phyloP scores from a whole-genome alignment of 208 protist genomes.

The Naegleria lovaniensis region DNA sequence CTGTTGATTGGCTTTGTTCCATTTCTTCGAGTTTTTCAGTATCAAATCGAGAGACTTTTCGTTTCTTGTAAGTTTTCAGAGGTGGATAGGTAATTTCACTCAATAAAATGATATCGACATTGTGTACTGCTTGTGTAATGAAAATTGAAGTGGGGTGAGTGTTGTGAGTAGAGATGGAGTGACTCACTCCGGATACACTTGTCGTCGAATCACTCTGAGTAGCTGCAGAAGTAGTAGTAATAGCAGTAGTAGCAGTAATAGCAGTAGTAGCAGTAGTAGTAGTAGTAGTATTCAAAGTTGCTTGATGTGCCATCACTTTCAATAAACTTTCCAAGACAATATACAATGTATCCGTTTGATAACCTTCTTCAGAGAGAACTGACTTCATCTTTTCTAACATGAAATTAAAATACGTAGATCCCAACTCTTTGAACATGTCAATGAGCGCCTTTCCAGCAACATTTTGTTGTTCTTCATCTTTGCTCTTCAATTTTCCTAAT shows the following conservation, averaged over 20 bases:
- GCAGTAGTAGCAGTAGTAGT: no score
- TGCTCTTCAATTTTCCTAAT: conserved; percentile 5
- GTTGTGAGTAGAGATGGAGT: no score
- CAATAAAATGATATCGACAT: not conserved
- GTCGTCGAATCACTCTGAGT: no score
- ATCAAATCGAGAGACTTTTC: not conserved
- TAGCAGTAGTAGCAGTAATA: no score
- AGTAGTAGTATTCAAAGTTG: not conserved
- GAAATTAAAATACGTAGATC: not conserved
- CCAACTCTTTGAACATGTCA: not conserved
- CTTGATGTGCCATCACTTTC: not conserved
- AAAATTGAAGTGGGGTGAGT: not conserved
- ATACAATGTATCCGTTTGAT: not conserved
- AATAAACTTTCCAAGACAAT: not conserved
- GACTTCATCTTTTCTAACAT: not conserved
- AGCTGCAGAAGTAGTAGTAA: no score
- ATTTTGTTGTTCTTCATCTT: conserved; percentile 1
- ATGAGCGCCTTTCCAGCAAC: not conserved
- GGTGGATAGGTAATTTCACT: conserved; percentile 3
- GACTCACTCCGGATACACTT: no score
- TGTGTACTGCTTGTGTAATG: not conserved
- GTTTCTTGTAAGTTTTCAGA: not conserved
- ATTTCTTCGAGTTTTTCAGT: not conserved
- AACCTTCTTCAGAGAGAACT: not conserved
- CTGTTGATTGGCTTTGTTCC: not conserved